Evolutionary conservation across 164 flowering plant genomes (phyloP).

Genomic region (Berberis thunbergii): DNA sequence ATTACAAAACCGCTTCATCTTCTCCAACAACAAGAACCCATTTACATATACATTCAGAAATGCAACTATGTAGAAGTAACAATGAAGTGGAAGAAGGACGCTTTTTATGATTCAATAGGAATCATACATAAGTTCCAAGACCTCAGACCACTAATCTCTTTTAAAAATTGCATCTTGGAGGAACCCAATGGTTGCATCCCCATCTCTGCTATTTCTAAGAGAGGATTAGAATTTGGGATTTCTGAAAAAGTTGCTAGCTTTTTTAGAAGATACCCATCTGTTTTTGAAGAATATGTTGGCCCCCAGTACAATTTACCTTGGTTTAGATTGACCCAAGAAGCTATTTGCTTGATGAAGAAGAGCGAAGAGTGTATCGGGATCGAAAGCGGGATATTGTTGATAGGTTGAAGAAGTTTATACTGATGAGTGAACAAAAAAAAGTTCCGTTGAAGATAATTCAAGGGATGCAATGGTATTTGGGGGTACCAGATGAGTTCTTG

Average conservation of each 20-base stretch:
- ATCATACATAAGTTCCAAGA: conserved; percentile 37
- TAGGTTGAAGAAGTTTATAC: conserved; percentile 57
- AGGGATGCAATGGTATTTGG: conserved; percentile 82
- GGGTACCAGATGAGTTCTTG: conserved; percentile 59
- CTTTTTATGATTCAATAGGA: conserved; percentile 54
- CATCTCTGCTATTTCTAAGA: conserved; percentile 59
- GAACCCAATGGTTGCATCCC: conserved; percentile 57
- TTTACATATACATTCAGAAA: conserved; percentile 24
- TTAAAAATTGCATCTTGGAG: conserved; percentile 46
- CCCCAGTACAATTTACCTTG: conserved; percentile 66
- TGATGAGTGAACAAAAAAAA: conserved; percentile 55
- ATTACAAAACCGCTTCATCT: too few species aligned
- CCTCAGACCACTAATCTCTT: conserved; percentile 47
- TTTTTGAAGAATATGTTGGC: conserved; percentile 72
- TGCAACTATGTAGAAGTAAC: conserved; percentile 62
- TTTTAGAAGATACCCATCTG: conserved; percentile 62
- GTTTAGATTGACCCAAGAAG: conserved; percentile 72
- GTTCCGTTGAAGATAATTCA: conserved; percentile 59
- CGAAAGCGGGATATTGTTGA: conserved; percentile 27
- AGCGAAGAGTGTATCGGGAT: conserved; percentile 34
- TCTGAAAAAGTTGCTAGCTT: conserved; percentile 59
- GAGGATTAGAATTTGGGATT: conserved; percentile 36
- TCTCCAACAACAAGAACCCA: conserved; percentile 3
- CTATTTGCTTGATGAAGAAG: conserved; percentile 52
- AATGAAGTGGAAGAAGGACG: conserved; percentile 86